Conservation (phyloP, 208 protist genomes). For the Vickermania spadyakhi region DNA sequence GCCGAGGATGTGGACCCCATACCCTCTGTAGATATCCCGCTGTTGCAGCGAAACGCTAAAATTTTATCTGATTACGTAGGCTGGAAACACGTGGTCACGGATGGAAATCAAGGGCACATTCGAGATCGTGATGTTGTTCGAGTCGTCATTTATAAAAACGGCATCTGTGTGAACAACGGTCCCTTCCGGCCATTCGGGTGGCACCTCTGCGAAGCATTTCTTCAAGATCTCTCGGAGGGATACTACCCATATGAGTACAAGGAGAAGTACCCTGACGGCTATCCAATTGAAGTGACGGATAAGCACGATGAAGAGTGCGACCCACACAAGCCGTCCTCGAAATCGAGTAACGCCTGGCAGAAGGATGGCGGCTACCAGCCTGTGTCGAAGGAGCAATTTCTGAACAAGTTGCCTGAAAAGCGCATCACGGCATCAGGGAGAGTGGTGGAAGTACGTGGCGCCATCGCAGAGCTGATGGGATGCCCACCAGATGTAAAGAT, state of each 20-base stretch:
- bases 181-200: slow-evolving; percentile 84
- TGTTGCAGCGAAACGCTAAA: slow-evolving; percentile 58
- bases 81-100: slow-evolving; percentile 44
- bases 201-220: slow-evolving; percentile 78
- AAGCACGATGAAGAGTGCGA: slow-evolving; percentile 22
- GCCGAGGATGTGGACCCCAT: neutral
- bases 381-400: slow-evolving; percentile 36
- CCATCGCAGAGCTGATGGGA: slow-evolving; percentile 43
- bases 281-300: slow-evolving; percentile 82
- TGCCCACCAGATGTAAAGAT: neutral
- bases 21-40: slow-evolving; percentile 35
- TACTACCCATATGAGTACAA: slow-evolving; percentile 93
- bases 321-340: neutral
- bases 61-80: slow-evolving; percentile 85
- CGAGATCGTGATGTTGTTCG: slow-evolving; percentile 68
- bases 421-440: slow-evolving; percentile 55
- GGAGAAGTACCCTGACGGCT: slow-evolving; percentile 87
- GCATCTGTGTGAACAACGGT: slow-evolving; percentile 84
- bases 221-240: slow-evolving; percentile 87
- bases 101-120: slow-evolving; percentile 52
- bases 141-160: slow-evolving; percentile 82
- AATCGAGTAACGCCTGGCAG: neutral
- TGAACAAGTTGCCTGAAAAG: slow-evolving; percentile 51
- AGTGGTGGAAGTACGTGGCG: slow-evolving; percentile 55
- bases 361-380: slow-evolving; percentile 15